Evolutionary conservation across 768 basidiomycete genomes (phyloP).

Genomic region (Kwoniella sp.): DNA sequence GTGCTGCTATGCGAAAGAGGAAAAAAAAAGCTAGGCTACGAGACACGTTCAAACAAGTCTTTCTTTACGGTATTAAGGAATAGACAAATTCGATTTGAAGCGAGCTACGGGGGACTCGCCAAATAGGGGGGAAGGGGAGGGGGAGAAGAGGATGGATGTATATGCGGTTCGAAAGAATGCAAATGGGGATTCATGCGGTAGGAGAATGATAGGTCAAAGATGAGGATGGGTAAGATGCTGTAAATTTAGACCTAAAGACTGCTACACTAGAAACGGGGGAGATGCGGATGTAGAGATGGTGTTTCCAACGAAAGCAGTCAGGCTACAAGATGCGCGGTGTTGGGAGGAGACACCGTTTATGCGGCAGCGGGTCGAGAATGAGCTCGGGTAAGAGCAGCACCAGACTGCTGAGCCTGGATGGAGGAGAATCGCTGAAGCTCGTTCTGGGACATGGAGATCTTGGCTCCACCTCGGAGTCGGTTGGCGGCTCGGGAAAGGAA

Average conservation of each 20-base stretch:
- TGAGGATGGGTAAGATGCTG: constrained; percentile 4
- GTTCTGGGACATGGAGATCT: constrained; percentile 59
- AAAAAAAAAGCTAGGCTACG: constrained; percentile 19
- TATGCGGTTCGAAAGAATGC: constrained; percentile 16
- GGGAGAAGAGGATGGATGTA: constrained; percentile 10
- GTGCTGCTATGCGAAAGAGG: constrained; percentile 24
- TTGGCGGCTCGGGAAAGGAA: constrained; percentile 89
- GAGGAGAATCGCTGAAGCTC: constrained; percentile 54
- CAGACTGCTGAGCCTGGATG: constrained; percentile 56
- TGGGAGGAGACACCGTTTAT: constrained; percentile 13
- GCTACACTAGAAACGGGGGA: constrained; percentile 5
- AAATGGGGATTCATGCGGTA: constrained; percentile 4
- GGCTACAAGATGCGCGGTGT: constrained; percentile 8
- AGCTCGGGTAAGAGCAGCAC: constrained; percentile 54
- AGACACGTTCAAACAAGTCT: constrained; percentile 10
- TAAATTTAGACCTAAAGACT: constrained; percentile 1
- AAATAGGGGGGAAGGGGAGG: constrained; percentile 1
- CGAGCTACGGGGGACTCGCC: constrained; percentile 7
- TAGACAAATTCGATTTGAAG: constrained; percentile 11
- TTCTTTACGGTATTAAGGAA: constrained; percentile 17
- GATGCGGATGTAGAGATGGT: constrained; percentile 2
- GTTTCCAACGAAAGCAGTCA: background rate
- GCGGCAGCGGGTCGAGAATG: constrained; percentile 36
- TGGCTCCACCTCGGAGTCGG: constrained; percentile 70
- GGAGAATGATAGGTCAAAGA: constrained; percentile 5